These are phyloP conservation scores for Fraxinus sp. DNA, from an alignment of 305 asterid genomes.

Conservation along the genomic window DNA sequence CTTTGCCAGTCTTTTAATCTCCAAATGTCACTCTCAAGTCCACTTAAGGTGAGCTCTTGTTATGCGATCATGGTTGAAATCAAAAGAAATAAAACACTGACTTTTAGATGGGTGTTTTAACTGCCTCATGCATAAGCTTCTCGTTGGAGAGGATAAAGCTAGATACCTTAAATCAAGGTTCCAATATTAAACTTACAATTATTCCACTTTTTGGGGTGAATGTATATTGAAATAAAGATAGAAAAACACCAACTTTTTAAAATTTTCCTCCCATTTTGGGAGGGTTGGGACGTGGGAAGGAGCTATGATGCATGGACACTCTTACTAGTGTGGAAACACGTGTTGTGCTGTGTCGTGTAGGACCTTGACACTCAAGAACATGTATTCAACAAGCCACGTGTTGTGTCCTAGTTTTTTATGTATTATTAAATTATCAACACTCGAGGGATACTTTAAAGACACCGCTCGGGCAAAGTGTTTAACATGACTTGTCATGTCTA, in stretches of 20 bases:
- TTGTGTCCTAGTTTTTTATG: neutral
- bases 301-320: neutral
- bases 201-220: neutral
- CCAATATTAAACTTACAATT: neutral
- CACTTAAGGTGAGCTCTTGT: slow-evolving; percentile 64
- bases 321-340: neutral
- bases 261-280: neutral
- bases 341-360: neutral
- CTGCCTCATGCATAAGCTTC: slow-evolving; percentile 1
- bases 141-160: slow-evolving; percentile 16
- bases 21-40: slow-evolving; percentile 76
- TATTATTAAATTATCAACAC: neutral
- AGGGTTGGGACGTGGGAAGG: neutral
- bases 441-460: neutral
- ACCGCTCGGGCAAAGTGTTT: neutral
- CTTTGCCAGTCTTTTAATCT: slow-evolving; percentile 80
- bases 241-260: neutral
- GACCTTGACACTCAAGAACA: neutral
- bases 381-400: neutral
- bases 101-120: neutral
- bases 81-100: neutral
- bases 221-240: neutral
- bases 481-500: neutral
- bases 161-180: neutral
- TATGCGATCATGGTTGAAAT: neutral